phyloP scores from a whole-genome alignment of 768 basidiomycete species.

The Mycena epipterygia region DNA sequence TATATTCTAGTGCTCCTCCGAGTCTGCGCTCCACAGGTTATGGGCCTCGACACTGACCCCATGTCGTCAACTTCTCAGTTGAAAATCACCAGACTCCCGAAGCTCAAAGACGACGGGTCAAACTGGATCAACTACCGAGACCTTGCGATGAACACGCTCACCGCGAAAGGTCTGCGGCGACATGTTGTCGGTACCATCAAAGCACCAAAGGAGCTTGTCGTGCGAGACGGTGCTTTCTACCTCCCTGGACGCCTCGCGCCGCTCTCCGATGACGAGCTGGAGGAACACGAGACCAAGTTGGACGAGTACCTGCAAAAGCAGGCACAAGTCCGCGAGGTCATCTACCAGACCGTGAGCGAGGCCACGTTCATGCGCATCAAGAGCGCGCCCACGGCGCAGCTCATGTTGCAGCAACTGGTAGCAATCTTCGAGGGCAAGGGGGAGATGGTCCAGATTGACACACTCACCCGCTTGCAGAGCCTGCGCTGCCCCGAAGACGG shows the following conservation, averaged over 20 bases:
- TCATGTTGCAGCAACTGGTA: conserved; percentile 41
- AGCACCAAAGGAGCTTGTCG: conserved; percentile 32
- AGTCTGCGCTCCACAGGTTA: conserved; percentile 43
- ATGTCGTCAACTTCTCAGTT: conserved; percentile 32
- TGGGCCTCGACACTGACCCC: conserved; percentile 40
- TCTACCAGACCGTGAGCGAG: conserved; percentile 41
- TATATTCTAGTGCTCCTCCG: conserved; percentile 1
- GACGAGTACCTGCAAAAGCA: conserved; percentile 44
- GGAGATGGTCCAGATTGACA: conserved; percentile 34
- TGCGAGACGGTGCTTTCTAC: conserved; percentile 34
- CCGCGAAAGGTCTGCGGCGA: conserved; percentile 40
- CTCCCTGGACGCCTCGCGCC: background rate
- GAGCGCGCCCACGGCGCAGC: conserved; percentile 31
- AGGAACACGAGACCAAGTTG: conserved; percentile 33
- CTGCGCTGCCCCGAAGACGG: conserved; percentile 34
- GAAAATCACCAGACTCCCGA: conserved; percentile 40
- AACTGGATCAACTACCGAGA: conserved; percentile 49
- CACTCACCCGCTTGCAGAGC: conserved; percentile 38
- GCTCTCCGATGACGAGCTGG: conserved; percentile 37
- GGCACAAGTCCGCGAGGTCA: conserved; percentile 40
- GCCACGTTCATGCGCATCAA: conserved; percentile 43
- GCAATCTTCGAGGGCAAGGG: conserved; percentile 41
- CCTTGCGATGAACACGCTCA: conserved; percentile 38
- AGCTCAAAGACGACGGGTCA: conserved; percentile 43
- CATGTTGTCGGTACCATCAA: conserved; percentile 42